Evolutionary conservation across 2,329 filamentous ascomycete species (phyloP).

Genomic region (Chrysosporium queenslandicum): DNA sequence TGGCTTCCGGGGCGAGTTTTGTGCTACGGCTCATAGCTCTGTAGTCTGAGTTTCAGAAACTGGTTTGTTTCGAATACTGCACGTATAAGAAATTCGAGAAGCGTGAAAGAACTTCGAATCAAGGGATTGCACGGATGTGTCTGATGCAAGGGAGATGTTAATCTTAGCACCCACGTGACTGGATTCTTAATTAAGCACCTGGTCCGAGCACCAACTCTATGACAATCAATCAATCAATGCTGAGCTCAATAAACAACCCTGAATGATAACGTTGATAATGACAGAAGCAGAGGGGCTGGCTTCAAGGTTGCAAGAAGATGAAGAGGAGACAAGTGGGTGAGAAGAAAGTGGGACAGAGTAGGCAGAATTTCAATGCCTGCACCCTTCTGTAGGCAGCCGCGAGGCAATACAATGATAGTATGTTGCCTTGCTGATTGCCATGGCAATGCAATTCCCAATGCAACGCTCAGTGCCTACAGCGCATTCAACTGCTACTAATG

Average conservation of each 20-base stretch:
- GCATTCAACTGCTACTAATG: too few relatives aligned
- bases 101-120: neutral
- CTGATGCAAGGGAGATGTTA: neutral
- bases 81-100: neutral
- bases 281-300: neutral
- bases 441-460: neutral
- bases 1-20: constrained; percentile 99
- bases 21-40: constrained; percentile 88
- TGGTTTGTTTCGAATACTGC: constrained; percentile 6
- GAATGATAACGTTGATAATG: neutral
- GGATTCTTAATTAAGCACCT: neutral
- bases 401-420: neutral
- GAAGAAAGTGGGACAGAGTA: neutral
- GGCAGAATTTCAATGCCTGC: neutral
- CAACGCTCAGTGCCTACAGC: too few relatives aligned
- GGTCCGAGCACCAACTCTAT: neutral
- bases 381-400: neutral
- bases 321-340: neutral
- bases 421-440: neutral
- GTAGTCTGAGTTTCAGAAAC: constrained; percentile 2
- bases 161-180: constrained; percentile 8
- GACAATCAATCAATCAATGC: neutral
- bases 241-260: neutral
- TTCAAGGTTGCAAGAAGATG: neutral
- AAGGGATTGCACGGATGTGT: constrained; percentile 1